Evolutionary conservation across 371 early-diverging fungal genomes (phyloP).

Genomic region (Parasitella parasitica): DNA sequence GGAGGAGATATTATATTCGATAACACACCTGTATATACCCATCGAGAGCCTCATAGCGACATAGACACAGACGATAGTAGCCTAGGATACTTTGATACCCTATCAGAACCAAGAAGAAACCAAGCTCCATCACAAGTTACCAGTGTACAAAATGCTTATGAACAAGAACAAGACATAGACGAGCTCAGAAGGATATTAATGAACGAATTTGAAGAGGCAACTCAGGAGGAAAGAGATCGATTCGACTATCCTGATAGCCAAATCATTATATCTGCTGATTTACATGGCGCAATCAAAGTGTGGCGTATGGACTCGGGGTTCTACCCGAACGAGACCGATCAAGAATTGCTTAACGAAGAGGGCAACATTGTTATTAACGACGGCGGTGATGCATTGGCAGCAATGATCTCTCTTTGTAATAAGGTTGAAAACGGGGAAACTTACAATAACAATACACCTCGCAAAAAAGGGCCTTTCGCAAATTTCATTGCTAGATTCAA

Average conservation of each 20-base stretch:
- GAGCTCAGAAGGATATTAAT: neutral
- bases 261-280: conserved; percentile 67
- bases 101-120: neutral
- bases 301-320: conserved; percentile 63
- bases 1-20: conserved; percentile 51
- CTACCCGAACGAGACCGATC: neutral
- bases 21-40: conserved; percentile 29
- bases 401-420: neutral
- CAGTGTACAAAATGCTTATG: neutral
- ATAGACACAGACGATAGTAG: neutral
- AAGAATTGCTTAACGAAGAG: neutral
- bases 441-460: neutral
- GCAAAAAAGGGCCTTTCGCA: neutral
- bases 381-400: neutral
- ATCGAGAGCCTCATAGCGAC: neutral
- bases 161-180: neutral
- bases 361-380: neutral
- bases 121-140: neutral
- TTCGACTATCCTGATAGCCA: conserved; percentile 51
- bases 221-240: conserved; percentile 18
- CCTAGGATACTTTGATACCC: neutral
- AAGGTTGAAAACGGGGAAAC: neutral
- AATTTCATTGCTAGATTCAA: conserved; percentile 1
- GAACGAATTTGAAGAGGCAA: conserved; percentile 26
- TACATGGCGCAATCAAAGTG: conserved; percentile 61